Conservation (phyloP, 1,139 yeast species). For the Taiozyma sp. region DNA sequence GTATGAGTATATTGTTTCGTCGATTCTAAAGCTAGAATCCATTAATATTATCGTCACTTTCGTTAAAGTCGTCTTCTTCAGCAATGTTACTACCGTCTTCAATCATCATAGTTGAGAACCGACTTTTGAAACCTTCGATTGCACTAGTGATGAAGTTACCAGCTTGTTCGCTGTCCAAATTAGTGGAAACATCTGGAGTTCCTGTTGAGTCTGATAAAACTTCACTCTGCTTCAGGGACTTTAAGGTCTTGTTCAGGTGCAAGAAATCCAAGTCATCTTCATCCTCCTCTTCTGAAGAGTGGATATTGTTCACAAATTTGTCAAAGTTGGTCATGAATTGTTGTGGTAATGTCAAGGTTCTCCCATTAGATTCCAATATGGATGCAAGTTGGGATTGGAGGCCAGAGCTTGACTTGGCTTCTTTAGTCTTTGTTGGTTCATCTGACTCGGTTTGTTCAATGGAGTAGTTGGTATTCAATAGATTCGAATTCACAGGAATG, state of each 20-base stretch:
- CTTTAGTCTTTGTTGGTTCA: not conserved
- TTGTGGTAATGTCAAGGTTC: constrained; percentile 22
- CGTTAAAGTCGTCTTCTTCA: constrained; percentile 5
- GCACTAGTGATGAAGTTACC: constrained; percentile 8
- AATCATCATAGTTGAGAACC: constrained; percentile 9
- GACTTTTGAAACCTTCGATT: constrained; percentile 10
- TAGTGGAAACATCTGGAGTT: not conserved
- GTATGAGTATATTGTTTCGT: not conserved
- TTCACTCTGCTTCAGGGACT: constrained; percentile 8
- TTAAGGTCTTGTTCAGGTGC: constrained; percentile 18
- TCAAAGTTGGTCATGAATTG: constrained; percentile 23
- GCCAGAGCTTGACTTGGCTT: not conserved
- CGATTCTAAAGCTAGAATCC: not conserved
- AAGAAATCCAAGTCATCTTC: constrained; percentile 21
- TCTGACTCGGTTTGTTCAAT: constrained; percentile 16
- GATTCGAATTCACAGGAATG: constrained; percentile 18
- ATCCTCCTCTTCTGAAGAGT: constrained; percentile 13
- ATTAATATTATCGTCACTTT: constrained; percentile 8
- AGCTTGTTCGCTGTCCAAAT: not conserved
- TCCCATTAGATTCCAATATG: not conserved
- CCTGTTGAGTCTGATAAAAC: constrained; percentile 5
- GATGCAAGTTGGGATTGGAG: not conserved
- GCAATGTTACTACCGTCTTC: not conserved
- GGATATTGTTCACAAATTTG: constrained; percentile 20
- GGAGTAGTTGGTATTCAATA: constrained; percentile 21